phyloP scores from a whole-genome alignment of 1,284 basidiomycete species.

The Chondrostereum purpureum region DNA sequence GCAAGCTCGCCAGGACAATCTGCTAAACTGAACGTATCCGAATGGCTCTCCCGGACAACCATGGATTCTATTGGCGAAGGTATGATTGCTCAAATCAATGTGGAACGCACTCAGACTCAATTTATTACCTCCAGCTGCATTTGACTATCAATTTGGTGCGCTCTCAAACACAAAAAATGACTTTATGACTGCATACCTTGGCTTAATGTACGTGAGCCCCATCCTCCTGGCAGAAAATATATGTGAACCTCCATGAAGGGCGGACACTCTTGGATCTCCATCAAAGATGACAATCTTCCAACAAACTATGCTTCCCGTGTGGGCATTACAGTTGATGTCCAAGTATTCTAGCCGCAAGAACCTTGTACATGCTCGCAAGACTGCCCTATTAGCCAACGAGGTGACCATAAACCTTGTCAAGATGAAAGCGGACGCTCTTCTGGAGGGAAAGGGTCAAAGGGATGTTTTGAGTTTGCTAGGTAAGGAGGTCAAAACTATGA shows the following conservation, averaged over 20 bases:
- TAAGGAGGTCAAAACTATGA: slow-evolving; percentile 10
- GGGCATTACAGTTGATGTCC: slow-evolving; percentile 33
- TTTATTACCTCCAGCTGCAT: slow-evolving; percentile 34
- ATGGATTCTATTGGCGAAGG: slow-evolving; percentile 44
- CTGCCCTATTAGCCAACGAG: slow-evolving; percentile 30
- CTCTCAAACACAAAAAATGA: slow-evolving; percentile 33
- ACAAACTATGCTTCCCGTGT: slow-evolving; percentile 33
- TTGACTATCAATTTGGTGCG: slow-evolving; percentile 44
- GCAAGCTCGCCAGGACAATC: slow-evolving; percentile 29
- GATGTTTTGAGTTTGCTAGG: slow-evolving; percentile 22
- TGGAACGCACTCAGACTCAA: neutral
- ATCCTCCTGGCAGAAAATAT: neutral
- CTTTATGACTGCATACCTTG: slow-evolving; percentile 39
- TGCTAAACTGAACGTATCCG: slow-evolving; percentile 31
- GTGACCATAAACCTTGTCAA: slow-evolving; percentile 33
- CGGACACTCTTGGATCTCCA: slow-evolving; percentile 25
- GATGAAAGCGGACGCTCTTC: slow-evolving; percentile 32
- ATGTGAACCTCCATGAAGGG: slow-evolving; percentile 20
- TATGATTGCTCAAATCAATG: slow-evolving; percentile 9
- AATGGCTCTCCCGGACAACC: slow-evolving; percentile 37
- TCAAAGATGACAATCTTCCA: slow-evolving; percentile 27
- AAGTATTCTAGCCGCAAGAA: slow-evolving; percentile 30
- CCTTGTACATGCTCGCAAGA: slow-evolving; percentile 35
- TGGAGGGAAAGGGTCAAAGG: slow-evolving; percentile 28
- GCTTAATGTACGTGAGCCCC: slow-evolving; percentile 29